phyloP scores from a whole-genome alignment of 2,329 filamentous ascomycete genomes.

The Ceratocystis eucalypticola region DNA sequence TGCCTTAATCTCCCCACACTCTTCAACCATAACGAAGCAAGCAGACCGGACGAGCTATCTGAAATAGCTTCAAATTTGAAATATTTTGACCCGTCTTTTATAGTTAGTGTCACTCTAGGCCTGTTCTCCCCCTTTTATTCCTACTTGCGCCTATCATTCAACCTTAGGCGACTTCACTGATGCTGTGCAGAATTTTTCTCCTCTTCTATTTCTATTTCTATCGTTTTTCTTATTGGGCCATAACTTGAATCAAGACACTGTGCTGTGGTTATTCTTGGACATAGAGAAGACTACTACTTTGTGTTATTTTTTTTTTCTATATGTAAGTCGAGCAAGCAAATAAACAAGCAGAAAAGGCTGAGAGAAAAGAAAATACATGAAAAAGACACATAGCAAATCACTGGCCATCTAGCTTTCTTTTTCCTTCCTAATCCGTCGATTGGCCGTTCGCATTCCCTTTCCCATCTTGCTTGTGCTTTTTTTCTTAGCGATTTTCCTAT shows the following conservation, averaged over 20 bases:
- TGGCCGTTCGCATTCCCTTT: neutral
- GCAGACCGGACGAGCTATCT: too few species aligned
- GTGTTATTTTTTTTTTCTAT: neutral
- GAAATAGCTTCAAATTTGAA: too few species aligned
- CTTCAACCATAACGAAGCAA: too few species aligned
- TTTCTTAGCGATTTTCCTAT: neutral
- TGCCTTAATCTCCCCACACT: too few species aligned
- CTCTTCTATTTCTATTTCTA: too few species aligned
- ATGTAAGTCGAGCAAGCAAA: neutral
- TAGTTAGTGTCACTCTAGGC: too few species aligned
- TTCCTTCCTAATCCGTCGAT: neutral
- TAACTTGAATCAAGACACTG: too few species aligned
- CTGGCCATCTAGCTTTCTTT: neutral
- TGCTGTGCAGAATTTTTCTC: too few species aligned
- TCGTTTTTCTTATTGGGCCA: too few species aligned
- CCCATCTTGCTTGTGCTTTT: neutral
- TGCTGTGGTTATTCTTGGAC: neutral
- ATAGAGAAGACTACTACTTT: neutral
- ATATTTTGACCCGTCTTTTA: too few species aligned
- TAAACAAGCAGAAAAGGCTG: neutral
- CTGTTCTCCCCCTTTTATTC: too few species aligned
- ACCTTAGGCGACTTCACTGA: neutral
- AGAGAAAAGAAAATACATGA: neutral
- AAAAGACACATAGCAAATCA: neutral
- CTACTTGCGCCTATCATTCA: neutral